A percentile compares a stretch with the other conserved stretches of the same genome.
Conservation (phyloP, 1,284 basidiomycete genomes). For the Papiliotrema flavescens region DNA sequence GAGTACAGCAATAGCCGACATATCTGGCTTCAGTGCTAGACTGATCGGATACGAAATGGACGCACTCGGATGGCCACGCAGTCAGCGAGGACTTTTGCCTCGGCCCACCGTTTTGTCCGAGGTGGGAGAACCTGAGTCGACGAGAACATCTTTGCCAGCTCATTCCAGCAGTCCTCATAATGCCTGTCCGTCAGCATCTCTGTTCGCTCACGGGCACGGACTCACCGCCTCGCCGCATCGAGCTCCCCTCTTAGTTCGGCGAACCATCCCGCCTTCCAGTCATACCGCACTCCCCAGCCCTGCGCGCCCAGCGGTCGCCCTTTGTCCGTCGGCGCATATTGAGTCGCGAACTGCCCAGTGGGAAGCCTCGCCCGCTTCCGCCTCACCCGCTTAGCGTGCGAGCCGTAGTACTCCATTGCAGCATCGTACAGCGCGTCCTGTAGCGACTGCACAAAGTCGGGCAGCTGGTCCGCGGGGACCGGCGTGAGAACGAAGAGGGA, state of each 20-base stretch:
- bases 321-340: conserved; percentile 35
- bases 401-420: conserved; percentile 85
- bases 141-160: conserved; percentile 77
- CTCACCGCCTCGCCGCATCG: conserved; percentile 77
- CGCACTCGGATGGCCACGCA: conserved; percentile 79
- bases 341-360: conserved; percentile 56
- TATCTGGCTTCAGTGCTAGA: conserved; percentile 55
- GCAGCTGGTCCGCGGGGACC: conserved; percentile 72
- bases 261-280: conserved; percentile 95
- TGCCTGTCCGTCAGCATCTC: conserved; percentile 56
- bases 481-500: conserved; percentile 92
- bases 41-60: neutral
- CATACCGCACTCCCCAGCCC: conserved; percentile 94
- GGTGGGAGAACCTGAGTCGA: conserved; percentile 81
- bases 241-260: conserved; percentile 89
- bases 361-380: conserved; percentile 73
- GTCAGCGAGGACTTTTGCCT: conserved; percentile 93
- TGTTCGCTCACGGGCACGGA: conserved; percentile 10
- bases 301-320: conserved; percentile 65
- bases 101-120: conserved; percentile 94
- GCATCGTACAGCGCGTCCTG: conserved; percentile 83
- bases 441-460: conserved; percentile 76
- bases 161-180: conserved; percentile 84
- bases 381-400: conserved; percentile 84
- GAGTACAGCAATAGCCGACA: conserved; percentile 85